phyloP scores from a whole-genome alignment of 139 green algal genomes.

The Ettlia oleoabundans region DNA sequence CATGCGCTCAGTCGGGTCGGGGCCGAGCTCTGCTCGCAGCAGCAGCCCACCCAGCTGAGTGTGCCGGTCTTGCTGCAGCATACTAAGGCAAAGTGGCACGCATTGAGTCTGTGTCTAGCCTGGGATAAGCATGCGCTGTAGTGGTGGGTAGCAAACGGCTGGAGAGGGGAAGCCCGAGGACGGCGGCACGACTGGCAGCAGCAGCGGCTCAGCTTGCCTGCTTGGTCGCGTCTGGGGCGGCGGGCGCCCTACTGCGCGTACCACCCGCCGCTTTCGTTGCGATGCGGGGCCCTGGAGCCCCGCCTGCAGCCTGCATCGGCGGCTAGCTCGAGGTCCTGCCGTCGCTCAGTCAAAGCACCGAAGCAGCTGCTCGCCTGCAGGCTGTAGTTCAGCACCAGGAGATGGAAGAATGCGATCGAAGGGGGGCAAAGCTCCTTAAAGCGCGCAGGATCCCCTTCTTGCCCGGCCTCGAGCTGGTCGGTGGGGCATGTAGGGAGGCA shows the following conservation, averaged over 20 bases:
- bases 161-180: not conserved
- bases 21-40: conserved; percentile 23
- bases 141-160: too few species aligned
- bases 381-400: too few species aligned
- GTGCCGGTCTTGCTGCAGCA: conserved; percentile 30
- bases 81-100: not conserved
- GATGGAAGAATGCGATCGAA: too few species aligned
- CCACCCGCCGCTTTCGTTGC: not conserved
- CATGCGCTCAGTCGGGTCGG: conserved; percentile 33
- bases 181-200: not conserved
- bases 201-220: not conserved
- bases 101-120: too few species aligned
- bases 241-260: not conserved
- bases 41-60: conserved; percentile 16
- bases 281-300: not conserved
- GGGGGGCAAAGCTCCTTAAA: too few species aligned
- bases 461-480: too few species aligned
- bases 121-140: too few species aligned
- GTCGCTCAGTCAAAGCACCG: too few species aligned
- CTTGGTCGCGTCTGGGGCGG: conserved; percentile 3
- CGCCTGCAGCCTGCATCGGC: not conserved
- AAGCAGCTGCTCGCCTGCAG: too few species aligned
- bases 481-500: too few species aligned
- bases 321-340: not conserved
- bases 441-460: too few species aligned